Evolutionary conservation across 352 stramenopile genomes (phyloP), one percentile per base, ranked within the genome.

Genomic region (Peronospora belbahrii): DNA sequence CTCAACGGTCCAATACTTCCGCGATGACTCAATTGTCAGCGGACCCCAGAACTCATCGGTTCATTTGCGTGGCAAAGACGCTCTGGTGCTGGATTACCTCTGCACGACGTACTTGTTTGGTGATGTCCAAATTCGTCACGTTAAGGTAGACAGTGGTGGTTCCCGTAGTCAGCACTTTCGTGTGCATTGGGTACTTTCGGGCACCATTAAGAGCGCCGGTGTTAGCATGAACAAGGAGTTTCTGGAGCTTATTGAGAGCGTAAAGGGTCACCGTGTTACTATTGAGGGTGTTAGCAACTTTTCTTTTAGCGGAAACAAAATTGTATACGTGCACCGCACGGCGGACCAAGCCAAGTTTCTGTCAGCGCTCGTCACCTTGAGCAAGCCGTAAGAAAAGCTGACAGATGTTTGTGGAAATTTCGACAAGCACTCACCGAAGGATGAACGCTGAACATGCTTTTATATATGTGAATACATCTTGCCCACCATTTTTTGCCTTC

Each of bases 191-290:
- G 63, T 80, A 20, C 79, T 92, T 33, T 79, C 74, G 9, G 81
- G 81, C 48, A 67, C 67, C 10, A 62, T 92, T 17, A 88, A 90
- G 51, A 82, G 69, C 38, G 68, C 76, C 8, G 81, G 78, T 32
- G 73, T 85, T 42, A 88, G 78, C 56, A 88, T 88, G 76, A 90
- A 88, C 67, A 89, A 89, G 54, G 81, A 92, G 57, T 92, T 92
- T 35, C 52, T 88, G 8, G 78, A 92, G 38, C 66, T 92, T 15
- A 90, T 92, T 34, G 70, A 86, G 52, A 88, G 79, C 32, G 81
- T 92, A 33, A 81, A 85, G 56, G 76, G 75, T 38, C 74, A 70
- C 34, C 74, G 70, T 27, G 76, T 92, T 22, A 83, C 70, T 36
- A 90, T 92, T 42, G 81, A 92, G 41, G 81, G 81, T 19, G 81